Evolutionary conservation across 2,329 filamentous ascomycete genomes (phyloP).

Genomic region (Phyllosticta capitalensis): DNA sequence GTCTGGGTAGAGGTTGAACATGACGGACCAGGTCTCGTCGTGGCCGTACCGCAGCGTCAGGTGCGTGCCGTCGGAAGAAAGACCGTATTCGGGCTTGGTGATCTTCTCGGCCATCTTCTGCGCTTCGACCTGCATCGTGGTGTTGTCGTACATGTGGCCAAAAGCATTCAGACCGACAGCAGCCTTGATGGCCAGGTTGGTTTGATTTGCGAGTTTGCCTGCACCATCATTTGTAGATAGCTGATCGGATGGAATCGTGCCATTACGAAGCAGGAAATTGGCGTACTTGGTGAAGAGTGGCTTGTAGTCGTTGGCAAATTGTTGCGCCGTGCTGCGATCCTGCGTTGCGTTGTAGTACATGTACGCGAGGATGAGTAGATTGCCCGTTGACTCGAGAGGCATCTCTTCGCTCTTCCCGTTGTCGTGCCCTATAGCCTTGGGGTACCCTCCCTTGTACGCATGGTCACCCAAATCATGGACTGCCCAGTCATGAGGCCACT

Average conservation of each 20-base stretch:
- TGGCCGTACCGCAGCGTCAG: constrained; percentile 28
- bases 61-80: constrained; percentile 27
- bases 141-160: constrained; percentile 28
- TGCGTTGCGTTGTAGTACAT: constrained; percentile 31
- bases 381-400: constrained; percentile 34
- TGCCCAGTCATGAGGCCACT: constrained; percentile 28
- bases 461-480: constrained; percentile 32
- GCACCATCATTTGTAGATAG: constrained; percentile 36
- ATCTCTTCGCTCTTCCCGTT: constrained; percentile 30
- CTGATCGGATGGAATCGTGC: constrained; percentile 30
- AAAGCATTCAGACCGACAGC: constrained; percentile 39
- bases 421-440: constrained; percentile 32
- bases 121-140: not conserved
- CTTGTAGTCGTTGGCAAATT: constrained; percentile 23
- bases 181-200: constrained; percentile 39
- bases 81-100: not conserved
- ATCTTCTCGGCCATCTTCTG: constrained; percentile 1
- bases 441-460: constrained; percentile 20
- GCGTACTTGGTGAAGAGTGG: constrained; percentile 29
- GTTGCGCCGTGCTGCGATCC: constrained; percentile 23
- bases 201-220: constrained; percentile 33
- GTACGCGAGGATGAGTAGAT: constrained; percentile 30
- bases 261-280: constrained; percentile 31
- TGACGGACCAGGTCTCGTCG: constrained; percentile 25
- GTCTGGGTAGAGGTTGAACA: constrained; percentile 36